Conservation (phyloP, 257 asterid species). For the Nicotiana tabacum region DNA sequence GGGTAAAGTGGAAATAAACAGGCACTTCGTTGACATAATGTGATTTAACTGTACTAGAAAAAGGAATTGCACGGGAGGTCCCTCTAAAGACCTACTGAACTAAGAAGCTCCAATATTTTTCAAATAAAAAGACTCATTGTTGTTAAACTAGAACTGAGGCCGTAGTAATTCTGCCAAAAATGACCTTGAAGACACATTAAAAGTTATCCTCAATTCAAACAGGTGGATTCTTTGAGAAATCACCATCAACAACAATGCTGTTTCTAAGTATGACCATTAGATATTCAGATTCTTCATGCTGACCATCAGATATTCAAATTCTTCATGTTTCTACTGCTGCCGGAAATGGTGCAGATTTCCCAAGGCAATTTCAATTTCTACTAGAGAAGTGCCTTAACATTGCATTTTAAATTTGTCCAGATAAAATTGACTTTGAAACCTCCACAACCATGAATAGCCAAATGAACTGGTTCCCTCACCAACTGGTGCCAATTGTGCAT, state of each 20-base stretch:
- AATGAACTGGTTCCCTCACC: background rate
- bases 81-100: background rate
- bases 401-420: background rate
- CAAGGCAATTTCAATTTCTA: background rate
- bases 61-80: background rate
- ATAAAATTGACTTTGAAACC: background rate
- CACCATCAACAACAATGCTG: background rate
- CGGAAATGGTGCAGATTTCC: background rate
- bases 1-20: background rate
- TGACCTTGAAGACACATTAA: background rate
- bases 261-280: too few species aligned
- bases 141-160: constrained; percentile 1
- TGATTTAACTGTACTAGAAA: background rate
- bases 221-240: background rate
- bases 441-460: background rate
- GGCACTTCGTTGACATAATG: background rate
- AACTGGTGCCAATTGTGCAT: background rate
- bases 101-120: background rate
- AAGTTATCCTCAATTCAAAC: background rate
- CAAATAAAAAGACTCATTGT: background rate
- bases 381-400: background rate
- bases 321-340: background rate
- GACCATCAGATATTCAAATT: background rate
- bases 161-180: background rate
- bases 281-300: too few species aligned